Evolutionary conservation across 2,329 filamentous ascomycete genomes (phyloP), one percentile per base, ranked within the genome.

Genomic region (Metarhizium sp.): DNA sequence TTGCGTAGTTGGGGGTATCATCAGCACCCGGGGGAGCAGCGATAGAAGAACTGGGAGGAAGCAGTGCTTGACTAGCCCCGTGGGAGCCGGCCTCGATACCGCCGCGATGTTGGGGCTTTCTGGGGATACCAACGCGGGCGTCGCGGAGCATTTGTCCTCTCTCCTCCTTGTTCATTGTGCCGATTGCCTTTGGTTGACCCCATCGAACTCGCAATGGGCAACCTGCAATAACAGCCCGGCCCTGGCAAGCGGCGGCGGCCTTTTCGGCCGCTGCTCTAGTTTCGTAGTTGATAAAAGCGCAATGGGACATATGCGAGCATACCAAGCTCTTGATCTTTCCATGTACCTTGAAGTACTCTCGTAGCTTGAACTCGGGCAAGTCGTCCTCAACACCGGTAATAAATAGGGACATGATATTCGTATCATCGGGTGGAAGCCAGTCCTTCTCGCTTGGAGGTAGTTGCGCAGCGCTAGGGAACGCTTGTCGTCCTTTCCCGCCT

Each of bases 361-460:
- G 88, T 30, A 99, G 78, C 64, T 92, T 91, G 71, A 92, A 86
- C 71, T 99, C 94, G 2, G 92, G 92, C 6, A 99, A 78, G 65
- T 99, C 94, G 67, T 99, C 94, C 70, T 99, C 94, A 2, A 99
- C 85, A 8, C 94, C 95, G 0, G 92, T 96, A 34, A 97, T 81
- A 66, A 99, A 99, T 0, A 99, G 80, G 0, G 92, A 96, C 64
- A 90, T 95, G 67, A 99, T 87, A 57, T 89, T 94, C 55, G 77
- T 81, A 66, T 99, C 92, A 3, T 82, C 75, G 0, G 94, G 95
- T 0, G 94, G 94, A 2, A 86, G 71, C 72, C 92, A 95, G 71
- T 99, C 94, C 66, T 90, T 85, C 0, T 88, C 87, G 16, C 85
- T 86, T 0, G 91, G 90, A 2, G 91, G 90, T 38, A 92, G 72